Conservation (phyloP, 257 asterid genomes). For the Forsythia suspensa region DNA sequence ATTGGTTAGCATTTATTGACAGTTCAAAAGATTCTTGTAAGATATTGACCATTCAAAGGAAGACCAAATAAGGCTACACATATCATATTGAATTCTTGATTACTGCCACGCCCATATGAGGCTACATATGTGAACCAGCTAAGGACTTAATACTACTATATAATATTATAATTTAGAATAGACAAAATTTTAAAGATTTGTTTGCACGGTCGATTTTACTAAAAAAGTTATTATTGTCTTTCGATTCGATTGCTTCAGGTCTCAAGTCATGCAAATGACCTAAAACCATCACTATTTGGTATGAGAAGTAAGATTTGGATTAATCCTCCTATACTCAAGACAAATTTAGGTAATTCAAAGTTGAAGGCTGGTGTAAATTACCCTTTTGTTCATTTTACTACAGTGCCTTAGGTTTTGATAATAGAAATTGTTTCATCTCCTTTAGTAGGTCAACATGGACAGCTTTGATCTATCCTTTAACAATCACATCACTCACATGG, state of each 20-base stretch:
- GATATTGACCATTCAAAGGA: constrained; percentile 54
- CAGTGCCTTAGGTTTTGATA: background rate
- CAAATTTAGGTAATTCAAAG: background rate
- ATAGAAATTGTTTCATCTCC: background rate
- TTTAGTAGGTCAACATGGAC: background rate
- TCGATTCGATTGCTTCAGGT: no score
- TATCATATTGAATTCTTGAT: constrained; percentile 29
- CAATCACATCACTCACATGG: background rate
- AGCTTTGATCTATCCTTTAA: background rate
- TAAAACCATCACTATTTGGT: no score
- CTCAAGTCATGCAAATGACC: no score
- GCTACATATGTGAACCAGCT: constrained; percentile 24
- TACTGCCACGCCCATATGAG: constrained; percentile 38
- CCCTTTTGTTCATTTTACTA: no score
- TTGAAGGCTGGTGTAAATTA: background rate
- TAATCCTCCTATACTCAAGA: no score
- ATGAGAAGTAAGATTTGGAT: no score
- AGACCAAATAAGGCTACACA: constrained; percentile 35
- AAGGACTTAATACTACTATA: background rate
- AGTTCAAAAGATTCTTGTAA: constrained; percentile 45
- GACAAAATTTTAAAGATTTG: background rate
- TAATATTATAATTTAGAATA: no score
- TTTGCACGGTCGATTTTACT: no score
- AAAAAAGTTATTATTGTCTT: background rate
- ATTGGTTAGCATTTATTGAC: constrained; percentile 28